These are phyloP conservation scores for Camellia granthamiana DNA, from an alignment of 148 eudicot genomes.

Conservation along the genomic window DNA sequence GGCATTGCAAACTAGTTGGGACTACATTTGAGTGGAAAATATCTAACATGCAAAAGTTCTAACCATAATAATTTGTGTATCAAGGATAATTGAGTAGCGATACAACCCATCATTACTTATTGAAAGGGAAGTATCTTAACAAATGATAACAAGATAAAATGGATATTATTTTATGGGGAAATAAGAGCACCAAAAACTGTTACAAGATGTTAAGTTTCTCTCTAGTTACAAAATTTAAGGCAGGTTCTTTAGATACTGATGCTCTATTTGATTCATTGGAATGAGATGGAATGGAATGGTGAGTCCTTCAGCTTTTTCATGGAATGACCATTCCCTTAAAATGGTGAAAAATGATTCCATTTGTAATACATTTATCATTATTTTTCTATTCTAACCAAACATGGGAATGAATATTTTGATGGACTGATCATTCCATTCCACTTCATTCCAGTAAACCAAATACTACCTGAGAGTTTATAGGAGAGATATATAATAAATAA, in stretches of 20 bases:
- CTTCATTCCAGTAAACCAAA: too few relatives aligned
- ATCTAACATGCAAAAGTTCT: neutral
- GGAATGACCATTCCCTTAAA: too few relatives aligned
- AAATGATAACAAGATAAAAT: neutral
- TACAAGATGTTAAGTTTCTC: neutral
- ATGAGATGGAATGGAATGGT: too few relatives aligned
- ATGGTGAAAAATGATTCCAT: too few relatives aligned
- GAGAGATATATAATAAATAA: neutral
- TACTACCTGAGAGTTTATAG: neutral
- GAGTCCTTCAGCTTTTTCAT: too few relatives aligned
- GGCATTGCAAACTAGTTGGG: neutral
- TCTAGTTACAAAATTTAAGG: neutral
- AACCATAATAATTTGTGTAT: neutral
- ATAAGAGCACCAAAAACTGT: neutral
- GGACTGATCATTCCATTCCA: too few relatives aligned
- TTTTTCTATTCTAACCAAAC: too few relatives aligned
- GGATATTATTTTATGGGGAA: neutral
- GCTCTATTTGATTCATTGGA: too few relatives aligned
- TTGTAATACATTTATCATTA: too few relatives aligned
- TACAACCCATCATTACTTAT: neutral
- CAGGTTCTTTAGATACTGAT: neutral
- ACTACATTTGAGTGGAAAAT: neutral
- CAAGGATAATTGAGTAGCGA: neutral
- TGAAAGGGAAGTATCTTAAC: neutral
- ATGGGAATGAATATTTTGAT: too few relatives aligned